phyloP scores from a whole-genome alignment of 2,329 filamentous ascomycete genomes.

The Alternaria incomplexa region DNA sequence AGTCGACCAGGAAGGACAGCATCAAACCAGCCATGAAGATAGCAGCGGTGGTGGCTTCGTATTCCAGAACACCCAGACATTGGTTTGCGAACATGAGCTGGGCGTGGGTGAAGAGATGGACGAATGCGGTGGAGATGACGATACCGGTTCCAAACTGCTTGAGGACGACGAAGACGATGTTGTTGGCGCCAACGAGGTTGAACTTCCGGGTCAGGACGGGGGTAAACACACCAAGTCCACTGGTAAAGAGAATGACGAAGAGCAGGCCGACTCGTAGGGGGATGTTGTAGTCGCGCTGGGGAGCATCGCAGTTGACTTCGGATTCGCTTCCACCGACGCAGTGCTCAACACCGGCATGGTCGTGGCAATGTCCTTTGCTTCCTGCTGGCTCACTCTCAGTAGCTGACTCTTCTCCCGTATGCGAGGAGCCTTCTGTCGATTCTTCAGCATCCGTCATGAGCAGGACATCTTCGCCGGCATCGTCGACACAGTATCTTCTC shows the following conservation, averaged over 20 bases:
- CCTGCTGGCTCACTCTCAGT: slow-evolving; percentile 23
- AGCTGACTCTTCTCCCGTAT: slow-evolving; percentile 16
- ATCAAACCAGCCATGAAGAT: slow-evolving; percentile 78
- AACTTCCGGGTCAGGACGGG: slow-evolving; percentile 69
- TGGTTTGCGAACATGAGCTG: slow-evolving; percentile 73
- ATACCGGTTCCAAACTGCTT: slow-evolving; percentile 77
- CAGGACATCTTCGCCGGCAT: slow-evolving; percentile 66
- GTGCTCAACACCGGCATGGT: slow-evolving; percentile 76
- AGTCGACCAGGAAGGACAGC: slow-evolving; percentile 75
- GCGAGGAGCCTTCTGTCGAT: slow-evolving; percentile 17
- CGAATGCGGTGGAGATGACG: slow-evolving; percentile 73
- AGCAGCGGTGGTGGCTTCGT: slow-evolving; percentile 72
- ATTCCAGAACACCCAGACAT: slow-evolving; percentile 69
- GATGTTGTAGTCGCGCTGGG: slow-evolving; percentile 68
- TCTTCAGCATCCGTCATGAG: slow-evolving; percentile 53
- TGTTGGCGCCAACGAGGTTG: slow-evolving; percentile 58
- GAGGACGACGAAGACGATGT: slow-evolving; percentile 65
- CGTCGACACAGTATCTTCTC: slow-evolving; percentile 66
- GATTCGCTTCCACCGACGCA: slow-evolving; percentile 59
- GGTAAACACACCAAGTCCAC: slow-evolving; percentile 70
- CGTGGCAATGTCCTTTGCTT: slow-evolving; percentile 62
- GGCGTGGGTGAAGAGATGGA: slow-evolving; percentile 76
- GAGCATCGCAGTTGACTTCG: slow-evolving; percentile 57
- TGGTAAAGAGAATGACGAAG: slow-evolving; percentile 74
- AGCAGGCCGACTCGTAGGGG: slow-evolving; percentile 72